Conservation (phyloP, 2,329 filamentous ascomycete genomes). For the Pseudogymnoascus destructans region DNA sequence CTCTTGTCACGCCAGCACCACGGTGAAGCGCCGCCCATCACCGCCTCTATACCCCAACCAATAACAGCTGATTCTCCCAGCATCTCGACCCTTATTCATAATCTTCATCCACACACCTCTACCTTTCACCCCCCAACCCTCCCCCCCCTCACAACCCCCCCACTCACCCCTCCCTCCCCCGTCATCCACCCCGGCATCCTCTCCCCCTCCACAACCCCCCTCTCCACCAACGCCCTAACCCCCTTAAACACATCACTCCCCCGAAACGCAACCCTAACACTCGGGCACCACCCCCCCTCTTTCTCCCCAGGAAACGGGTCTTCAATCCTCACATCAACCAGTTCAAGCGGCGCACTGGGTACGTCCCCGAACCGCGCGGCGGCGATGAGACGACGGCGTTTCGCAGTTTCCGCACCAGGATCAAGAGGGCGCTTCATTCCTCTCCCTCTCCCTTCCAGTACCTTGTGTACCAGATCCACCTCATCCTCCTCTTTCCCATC, state of each 20-base stretch:
- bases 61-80: background rate
- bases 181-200: conserved; percentile 86
- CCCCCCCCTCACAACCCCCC: conserved; percentile 35
- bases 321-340: conserved; percentile 45
- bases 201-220: conserved; percentile 60
- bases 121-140: background rate
- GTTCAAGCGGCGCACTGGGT: conserved; percentile 35
- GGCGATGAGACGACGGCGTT: conserved; percentile 49
- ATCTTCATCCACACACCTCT: background rate
- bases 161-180: conserved; percentile 68
- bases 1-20: background rate
- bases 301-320: conserved; percentile 39
- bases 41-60: background rate
- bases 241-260: conserved; percentile 73
- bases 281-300: conserved; percentile 38
- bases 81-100: background rate
- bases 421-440: conserved; percentile 14
- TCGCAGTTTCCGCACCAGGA: conserved; percentile 31
- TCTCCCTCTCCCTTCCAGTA: background rate
- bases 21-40: background rate
- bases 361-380: conserved; percentile 54
- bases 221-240: conserved; percentile 62
- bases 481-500: conserved; percentile 14
- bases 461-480: conserved; percentile 11
- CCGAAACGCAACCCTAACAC: conserved; percentile 54